phyloP scores from a whole-genome alignment of 768 basidiomycete species.

The Amanita rubescens region DNA sequence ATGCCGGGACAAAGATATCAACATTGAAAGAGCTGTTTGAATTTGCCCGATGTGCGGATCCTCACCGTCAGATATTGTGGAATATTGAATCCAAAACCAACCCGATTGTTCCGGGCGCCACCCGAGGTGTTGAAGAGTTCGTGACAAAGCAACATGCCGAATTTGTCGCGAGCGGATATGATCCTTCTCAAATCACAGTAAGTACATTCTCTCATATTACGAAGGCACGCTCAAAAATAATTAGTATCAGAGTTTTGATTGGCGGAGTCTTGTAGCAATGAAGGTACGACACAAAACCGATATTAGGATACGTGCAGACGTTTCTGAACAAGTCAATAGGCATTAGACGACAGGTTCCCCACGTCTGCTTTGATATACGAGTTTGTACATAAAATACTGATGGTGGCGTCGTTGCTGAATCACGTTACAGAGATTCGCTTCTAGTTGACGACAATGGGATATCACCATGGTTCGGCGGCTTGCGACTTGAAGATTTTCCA shows the following conservation, averaged over 20 bases:
- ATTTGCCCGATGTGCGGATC: slow-evolving; percentile 69
- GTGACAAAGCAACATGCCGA: slow-evolving; percentile 52
- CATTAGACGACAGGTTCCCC: slow-evolving; percentile 45
- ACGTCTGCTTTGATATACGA: slow-evolving; percentile 62
- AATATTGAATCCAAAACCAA: slow-evolving; percentile 80
- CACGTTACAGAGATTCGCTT: slow-evolving; percentile 26
- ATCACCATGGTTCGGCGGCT: slow-evolving; percentile 65
- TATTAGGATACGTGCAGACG: background rate
- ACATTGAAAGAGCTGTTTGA: slow-evolving; percentile 70
- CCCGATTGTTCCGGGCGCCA: slow-evolving; percentile 42
- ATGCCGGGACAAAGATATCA: slow-evolving; percentile 64
- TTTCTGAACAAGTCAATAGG: slow-evolving; percentile 20
- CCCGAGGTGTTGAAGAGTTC: slow-evolving; percentile 50
- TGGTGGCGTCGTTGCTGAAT: background rate
- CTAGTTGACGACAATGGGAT: slow-evolving; percentile 32
- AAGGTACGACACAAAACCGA: slow-evolving; percentile 33
- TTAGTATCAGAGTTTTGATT: slow-evolving; percentile 78
- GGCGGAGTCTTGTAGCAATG: slow-evolving; percentile 70
- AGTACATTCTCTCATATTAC: slow-evolving; percentile 12
- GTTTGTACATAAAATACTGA: slow-evolving; percentile 27
- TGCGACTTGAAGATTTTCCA: slow-evolving; percentile 54
- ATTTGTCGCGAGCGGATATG: slow-evolving; percentile 55
- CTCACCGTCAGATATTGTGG: slow-evolving; percentile 51
- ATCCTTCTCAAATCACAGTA: slow-evolving; percentile 53
- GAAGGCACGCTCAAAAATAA: background rate